Percentiles rank a stretch among this genome's conserved stretches.
Conservation (phyloP, 2,329 filamentous ascomycete species). For the Colletotrichum caudatum region DNA sequence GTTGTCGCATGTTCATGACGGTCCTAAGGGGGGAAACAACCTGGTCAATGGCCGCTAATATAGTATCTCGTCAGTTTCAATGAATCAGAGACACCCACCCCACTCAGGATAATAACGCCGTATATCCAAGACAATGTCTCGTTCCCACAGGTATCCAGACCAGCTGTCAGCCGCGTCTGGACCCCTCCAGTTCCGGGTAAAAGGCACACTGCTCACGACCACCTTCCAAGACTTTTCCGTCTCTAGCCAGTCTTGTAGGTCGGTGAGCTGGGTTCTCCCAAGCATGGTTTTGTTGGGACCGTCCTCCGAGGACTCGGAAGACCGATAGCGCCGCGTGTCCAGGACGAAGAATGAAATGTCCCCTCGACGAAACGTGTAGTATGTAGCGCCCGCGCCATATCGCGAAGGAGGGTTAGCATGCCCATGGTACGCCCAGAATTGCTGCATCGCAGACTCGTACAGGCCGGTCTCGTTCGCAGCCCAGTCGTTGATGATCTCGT, state of each 20-base stretch:
- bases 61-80: background rate
- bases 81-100: slow-evolving; percentile 51
- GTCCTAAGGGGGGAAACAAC: slow-evolving; percentile 48
- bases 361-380: slow-evolving; percentile 74
- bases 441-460: slow-evolving; percentile 71
- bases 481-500: slow-evolving; percentile 80
- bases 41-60: background rate
- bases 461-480: slow-evolving; percentile 71
- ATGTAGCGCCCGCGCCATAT: slow-evolving; percentile 61
- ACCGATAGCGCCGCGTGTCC: slow-evolving; percentile 71
- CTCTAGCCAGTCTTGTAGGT: slow-evolving; percentile 68
- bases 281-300: slow-evolving; percentile 66
- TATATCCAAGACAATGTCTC: slow-evolving; percentile 71
- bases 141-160: slow-evolving; percentile 74
- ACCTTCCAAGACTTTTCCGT: slow-evolving; percentile 67
- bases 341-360: slow-evolving; percentile 75
- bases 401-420: slow-evolving; percentile 69
- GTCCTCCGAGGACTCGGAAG: slow-evolving; percentile 54
- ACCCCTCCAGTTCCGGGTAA: slow-evolving; percentile 78
- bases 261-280: slow-evolving; percentile 67
- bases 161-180: slow-evolving; percentile 69
- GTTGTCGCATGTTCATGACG: slow-evolving; percentile 78
- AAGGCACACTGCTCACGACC: slow-evolving; percentile 73
- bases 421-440: slow-evolving; percentile 74
- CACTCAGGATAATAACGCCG: slow-evolving; percentile 73